Conservation (phyloP, 805 yeast species). For the Wickerhamomyces sydowiorum region DNA sequence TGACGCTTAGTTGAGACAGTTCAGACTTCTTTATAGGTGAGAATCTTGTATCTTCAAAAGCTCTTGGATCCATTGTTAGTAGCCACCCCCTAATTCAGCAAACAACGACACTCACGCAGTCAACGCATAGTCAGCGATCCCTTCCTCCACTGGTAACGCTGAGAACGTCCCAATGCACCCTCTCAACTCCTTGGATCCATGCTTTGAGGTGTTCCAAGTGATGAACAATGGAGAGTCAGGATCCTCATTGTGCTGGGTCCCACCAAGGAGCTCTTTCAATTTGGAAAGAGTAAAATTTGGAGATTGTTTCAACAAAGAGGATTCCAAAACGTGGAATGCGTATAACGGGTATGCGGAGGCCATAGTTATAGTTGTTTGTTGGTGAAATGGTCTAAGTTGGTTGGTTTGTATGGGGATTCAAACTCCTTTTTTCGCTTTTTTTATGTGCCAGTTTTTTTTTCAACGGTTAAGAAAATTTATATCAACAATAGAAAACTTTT, state of each 20-base stretch:
- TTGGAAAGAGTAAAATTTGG: constrained; percentile 7
- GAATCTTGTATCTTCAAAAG: constrained; percentile 76
- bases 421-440: not conserved
- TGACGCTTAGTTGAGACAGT: constrained; percentile 43
- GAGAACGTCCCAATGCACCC: constrained; percentile 95
- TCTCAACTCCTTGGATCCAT: constrained; percentile 40
- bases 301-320: not conserved
- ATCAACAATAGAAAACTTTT: not conserved
- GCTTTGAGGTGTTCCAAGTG: constrained; percentile 63
- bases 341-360: constrained; percentile 19
- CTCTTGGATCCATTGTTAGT: constrained; percentile 29
- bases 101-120: constrained; percentile 32
- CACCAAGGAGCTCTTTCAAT: constrained; percentile 9
- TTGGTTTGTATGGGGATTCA: too few species aligned
- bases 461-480: not conserved
- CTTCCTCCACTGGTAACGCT: constrained; percentile 44
- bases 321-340: constrained; percentile 26
- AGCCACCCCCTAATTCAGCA: constrained; percentile 5
- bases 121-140: constrained; percentile 57
- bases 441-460: not conserved
- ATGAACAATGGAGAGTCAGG: constrained; percentile 64
- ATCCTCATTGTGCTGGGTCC: constrained; percentile 8
- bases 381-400: too few species aligned
- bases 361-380: not conserved
- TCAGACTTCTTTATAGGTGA: constrained; percentile 55